Percentiles rank a stretch among this genome's conserved stretches.
phyloP scores from a whole-genome alignment of 495 filamentous ascomycete genomes.

The Usnea hakonensis region DNA sequence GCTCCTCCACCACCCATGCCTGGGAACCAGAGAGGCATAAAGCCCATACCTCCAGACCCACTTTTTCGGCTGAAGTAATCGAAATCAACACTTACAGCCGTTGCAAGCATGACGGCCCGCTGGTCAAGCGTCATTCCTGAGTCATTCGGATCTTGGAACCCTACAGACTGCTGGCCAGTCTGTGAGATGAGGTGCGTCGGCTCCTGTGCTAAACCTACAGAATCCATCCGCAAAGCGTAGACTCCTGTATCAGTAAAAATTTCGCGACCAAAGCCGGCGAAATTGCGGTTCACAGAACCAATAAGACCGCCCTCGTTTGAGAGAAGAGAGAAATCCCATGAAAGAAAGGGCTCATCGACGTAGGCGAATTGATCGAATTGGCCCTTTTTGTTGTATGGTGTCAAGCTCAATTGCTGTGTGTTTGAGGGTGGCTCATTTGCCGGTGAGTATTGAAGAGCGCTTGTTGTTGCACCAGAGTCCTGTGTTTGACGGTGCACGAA shows the following conservation, averaged over 20 bases:
- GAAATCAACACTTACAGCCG: slow-evolving; percentile 63
- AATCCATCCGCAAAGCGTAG: slow-evolving; percentile 63
- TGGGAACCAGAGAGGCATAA: slow-evolving; percentile 54
- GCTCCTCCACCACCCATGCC: slow-evolving; percentile 42
- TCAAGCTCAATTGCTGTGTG: slow-evolving; percentile 41
- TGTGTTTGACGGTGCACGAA: slow-evolving; percentile 43
- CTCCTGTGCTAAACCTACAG: slow-evolving; percentile 40
- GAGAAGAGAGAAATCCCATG: slow-evolving; percentile 51
- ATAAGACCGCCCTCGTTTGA: slow-evolving; percentile 41
- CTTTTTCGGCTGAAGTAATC: slow-evolving; percentile 65
- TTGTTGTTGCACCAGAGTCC: slow-evolving; percentile 24
- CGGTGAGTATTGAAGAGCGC: slow-evolving; percentile 31
- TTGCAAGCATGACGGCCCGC: slow-evolving; percentile 64
- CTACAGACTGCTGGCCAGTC: slow-evolving; percentile 19
- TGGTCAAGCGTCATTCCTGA: slow-evolving; percentile 62
- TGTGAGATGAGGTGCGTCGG: slow-evolving; percentile 36
- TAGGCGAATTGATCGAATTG: slow-evolving; percentile 57
- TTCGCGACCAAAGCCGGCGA: slow-evolving; percentile 60
- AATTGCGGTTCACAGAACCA: slow-evolving; percentile 61
- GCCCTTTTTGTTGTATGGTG: slow-evolving; percentile 32
- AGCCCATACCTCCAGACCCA: slow-evolving; percentile 40
- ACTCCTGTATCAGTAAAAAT: slow-evolving; percentile 67
- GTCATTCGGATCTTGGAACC: slow-evolving; percentile 16
- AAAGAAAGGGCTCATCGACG: slow-evolving; percentile 49
- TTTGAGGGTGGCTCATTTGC: slow-evolving; percentile 41